Base-by-base conservation (phyloP, 805 yeast species). In the Metschnikowia rubicola region DNA sequence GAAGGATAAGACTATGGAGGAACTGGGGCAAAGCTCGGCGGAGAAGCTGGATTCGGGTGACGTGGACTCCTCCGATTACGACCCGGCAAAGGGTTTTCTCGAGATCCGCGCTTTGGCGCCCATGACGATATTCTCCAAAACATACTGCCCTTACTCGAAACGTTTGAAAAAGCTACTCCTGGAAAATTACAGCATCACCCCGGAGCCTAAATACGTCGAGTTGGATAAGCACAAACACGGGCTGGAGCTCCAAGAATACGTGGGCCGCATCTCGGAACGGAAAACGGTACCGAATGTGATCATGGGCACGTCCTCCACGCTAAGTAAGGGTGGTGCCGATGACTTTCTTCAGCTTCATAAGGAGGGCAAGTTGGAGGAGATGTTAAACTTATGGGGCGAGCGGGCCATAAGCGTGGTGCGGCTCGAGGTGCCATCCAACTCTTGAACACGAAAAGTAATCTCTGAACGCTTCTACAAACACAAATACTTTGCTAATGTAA, bases 271-370 rank as follows among this genome's bases (percentile, higher is more conserved):
- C 10, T 45, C 58, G 8, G 45, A 47, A 21, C 47, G 59, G 11
- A 21, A 15, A 26, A 56, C 59, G 10, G 59, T 56, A 37, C 59
- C 59, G 13, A 56, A 56, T 28, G 55, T 56, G 17, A 35, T 56
- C 29, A 44, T 56, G 26, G 59, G 59, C 21, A 41, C 48, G 10
- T 39, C 48, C 15, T 31, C 45, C 26, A 57, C 53, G 35, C 61
- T 61, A 43, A 83, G 92, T 40, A 77, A 86, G 54, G 99, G 99
- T 35, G 99, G 99, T 3, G 80, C 81, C 35, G 97, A 89, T 64
- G 97, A 91, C 46, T 80, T 94, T 63, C 71, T 65, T 26, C 73
- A 68, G 31, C 68, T 88, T 47, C 90, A 88, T 59, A 70, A 74
- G 17, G 68, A 74, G 1, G 84, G 83, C 30, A 68, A 66, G 41